These are phyloP conservation scores for Primulina tabacum DNA, from an alignment of 257 asterid species.

Conservation along the genomic window DNA sequence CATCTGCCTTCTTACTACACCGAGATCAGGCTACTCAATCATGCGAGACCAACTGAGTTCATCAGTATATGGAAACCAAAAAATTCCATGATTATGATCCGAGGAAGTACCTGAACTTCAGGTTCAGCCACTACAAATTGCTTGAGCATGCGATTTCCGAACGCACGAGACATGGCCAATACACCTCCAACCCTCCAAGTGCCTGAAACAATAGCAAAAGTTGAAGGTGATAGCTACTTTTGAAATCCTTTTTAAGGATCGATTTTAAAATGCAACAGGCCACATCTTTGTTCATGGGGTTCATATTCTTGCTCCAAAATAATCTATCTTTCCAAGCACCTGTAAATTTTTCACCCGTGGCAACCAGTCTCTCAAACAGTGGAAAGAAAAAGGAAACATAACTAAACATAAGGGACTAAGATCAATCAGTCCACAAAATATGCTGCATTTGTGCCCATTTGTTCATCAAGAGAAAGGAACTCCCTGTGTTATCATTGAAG, in stretches of 20 bases:
- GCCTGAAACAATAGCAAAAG: slow-evolving; percentile 40
- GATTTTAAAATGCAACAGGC: slow-evolving; percentile 12
- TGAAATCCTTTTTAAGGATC: not conserved
- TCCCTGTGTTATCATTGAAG: slow-evolving; percentile 9
- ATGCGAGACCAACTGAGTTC: slow-evolving; percentile 5
- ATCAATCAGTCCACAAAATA: slow-evolving; percentile 13
- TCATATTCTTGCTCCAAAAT: slow-evolving; percentile 2
- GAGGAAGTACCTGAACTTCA: slow-evolving; percentile 80
- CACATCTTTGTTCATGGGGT: not conserved
- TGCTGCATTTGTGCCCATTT: slow-evolving; percentile 8
- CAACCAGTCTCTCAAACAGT: not conserved
- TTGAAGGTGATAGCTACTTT: not conserved
- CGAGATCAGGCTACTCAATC: slow-evolving; percentile 8
- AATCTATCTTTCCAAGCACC: not conserved
- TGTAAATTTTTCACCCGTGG: not conserved
- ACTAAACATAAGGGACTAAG: not conserved
- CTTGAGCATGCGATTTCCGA: slow-evolving; percentile 96
- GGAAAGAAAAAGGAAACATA: not conserved
- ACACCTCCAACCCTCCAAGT: slow-evolving; percentile 99
- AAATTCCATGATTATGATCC: not conserved
- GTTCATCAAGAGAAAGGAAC: slow-evolving; percentile 8
- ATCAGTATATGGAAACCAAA: slow-evolving; percentile 1
- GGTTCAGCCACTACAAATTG: slow-evolving; percentile 97
- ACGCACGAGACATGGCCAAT: slow-evolving; percentile 99
- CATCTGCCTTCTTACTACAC: not conserved